Conservation (phyloP, 1,139 yeast species). For the Suzukiozyma palmioleophila region DNA sequence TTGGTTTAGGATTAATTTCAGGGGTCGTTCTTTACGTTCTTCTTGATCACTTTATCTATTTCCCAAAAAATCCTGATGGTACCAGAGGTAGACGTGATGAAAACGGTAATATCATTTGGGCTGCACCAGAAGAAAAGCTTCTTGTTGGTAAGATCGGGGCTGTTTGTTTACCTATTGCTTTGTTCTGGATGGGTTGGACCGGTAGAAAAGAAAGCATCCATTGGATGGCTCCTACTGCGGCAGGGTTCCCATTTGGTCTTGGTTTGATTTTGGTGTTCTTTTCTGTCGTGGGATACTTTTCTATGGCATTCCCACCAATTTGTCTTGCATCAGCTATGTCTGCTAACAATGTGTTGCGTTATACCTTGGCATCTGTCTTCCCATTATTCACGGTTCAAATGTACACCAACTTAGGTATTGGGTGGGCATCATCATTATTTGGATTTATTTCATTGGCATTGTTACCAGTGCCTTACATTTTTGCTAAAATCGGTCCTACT, state of each 20-base stretch:
- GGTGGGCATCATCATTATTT: slow-evolving; percentile 36
- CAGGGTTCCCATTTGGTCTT: slow-evolving; percentile 74
- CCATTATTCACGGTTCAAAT: slow-evolving; percentile 45
- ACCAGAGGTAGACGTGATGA: slow-evolving; percentile 53
- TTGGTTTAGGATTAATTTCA: slow-evolving; percentile 56
- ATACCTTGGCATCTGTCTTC: slow-evolving; percentile 58
- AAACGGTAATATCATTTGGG: slow-evolving; percentile 47
- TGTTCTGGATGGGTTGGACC: slow-evolving; percentile 85
- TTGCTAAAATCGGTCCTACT: slow-evolving; percentile 51
- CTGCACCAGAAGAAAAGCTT: slow-evolving; percentile 36
- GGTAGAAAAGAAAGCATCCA: slow-evolving; percentile 53
- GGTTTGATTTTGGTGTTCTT: slow-evolving; percentile 73
- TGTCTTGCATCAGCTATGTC: slow-evolving; percentile 75
- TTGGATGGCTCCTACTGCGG: slow-evolving; percentile 76
- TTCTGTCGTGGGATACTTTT: slow-evolving; percentile 64
- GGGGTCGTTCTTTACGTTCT: slow-evolving; percentile 51
- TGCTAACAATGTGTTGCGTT: slow-evolving; percentile 71
- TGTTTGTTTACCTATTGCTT: slow-evolving; percentile 57
- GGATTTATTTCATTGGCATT: slow-evolving; percentile 31
- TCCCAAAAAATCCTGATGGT: slow-evolving; percentile 61
- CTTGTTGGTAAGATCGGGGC: slow-evolving; percentile 55
- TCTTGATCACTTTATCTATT: slow-evolving; percentile 45
- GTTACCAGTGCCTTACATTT: slow-evolving; percentile 40
- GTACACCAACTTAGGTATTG: slow-evolving; percentile 34
- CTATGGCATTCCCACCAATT: slow-evolving; percentile 70